These are phyloP conservation scores for Rhinocladiella similis DNA, from an alignment of 2,329 filamentous ascomycete genomes.

Conservation along the genomic window DNA sequence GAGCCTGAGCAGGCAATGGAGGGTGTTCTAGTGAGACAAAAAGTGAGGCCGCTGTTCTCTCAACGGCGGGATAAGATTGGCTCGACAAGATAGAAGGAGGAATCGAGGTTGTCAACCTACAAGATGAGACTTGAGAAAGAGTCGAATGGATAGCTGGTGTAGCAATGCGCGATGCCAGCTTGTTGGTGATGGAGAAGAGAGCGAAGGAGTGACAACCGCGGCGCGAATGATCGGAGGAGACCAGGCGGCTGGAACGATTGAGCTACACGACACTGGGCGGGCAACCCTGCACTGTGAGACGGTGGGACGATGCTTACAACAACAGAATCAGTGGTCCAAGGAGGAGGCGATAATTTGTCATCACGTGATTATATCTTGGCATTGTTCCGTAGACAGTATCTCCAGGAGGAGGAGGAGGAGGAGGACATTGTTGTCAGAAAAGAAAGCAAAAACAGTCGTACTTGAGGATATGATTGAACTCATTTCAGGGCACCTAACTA, in stretches of 20 bases:
- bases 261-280: not conserved
- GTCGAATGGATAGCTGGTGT: conserved; percentile 9
- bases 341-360: too few relatives aligned
- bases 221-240: conserved; percentile 9
- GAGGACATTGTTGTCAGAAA: too few relatives aligned
- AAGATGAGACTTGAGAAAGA: conserved; percentile 19
- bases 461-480: not conserved
- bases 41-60: conserved; percentile 8
- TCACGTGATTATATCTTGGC: too few relatives aligned
- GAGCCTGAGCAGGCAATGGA: conserved; percentile 5
- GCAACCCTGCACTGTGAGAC: not conserved
- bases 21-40: conserved; percentile 12
- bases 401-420: too few relatives aligned
- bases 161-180: conserved; percentile 14
- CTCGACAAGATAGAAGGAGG: conserved; percentile 4
- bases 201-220: conserved; percentile 9
- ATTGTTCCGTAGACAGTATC: too few relatives aligned
- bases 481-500: not conserved
- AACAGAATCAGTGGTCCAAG: too few relatives aligned
- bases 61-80: conserved; percentile 1
- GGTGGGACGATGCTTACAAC: too few relatives aligned
- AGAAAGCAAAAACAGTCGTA: too few relatives aligned
- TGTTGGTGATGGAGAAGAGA: conserved; percentile 16
- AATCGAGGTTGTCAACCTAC: conserved; percentile 23
- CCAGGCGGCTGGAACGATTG: conserved; percentile 1